These are phyloP conservation scores for Syzygium jambos DNA, from an alignment of 345 rosid genomes.

Conservation along the genomic window DNA sequence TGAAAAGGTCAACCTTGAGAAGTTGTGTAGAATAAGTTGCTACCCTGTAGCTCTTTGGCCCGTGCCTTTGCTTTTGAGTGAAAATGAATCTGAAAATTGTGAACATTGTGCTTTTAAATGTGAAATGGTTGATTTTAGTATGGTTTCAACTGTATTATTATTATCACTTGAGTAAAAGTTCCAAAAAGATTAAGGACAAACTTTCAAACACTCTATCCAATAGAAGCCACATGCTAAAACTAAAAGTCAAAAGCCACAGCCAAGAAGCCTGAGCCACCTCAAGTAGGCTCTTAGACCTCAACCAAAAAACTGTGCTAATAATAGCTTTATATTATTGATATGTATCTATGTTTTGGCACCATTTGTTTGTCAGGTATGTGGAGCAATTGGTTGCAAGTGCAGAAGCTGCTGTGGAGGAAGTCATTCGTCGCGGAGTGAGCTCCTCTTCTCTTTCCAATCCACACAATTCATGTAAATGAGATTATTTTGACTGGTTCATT, in stretches of 20 bases:
- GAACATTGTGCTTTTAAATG: background rate
- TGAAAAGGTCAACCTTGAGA: background rate
- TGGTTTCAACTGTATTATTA: background rate
- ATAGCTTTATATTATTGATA: background rate
- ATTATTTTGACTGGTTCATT: constrained; percentile 2
- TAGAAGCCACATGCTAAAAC: background rate
- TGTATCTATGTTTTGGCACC: background rate
- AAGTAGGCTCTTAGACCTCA: background rate
- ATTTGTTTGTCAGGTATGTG: constrained; percentile 49
- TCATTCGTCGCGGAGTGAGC: constrained; percentile 77
- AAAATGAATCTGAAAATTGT: background rate
- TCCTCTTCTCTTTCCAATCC: background rate
- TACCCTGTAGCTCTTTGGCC: background rate
- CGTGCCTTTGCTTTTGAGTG: background rate
- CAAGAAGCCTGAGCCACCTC: background rate
- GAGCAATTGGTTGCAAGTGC: constrained; percentile 96
- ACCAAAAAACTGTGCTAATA: background rate
- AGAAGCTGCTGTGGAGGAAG: constrained; percentile 99
- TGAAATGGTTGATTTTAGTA: background rate
- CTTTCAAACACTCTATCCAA: background rate
- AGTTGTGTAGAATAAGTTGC: background rate
- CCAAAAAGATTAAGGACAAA: background rate
- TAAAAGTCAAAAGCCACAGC: background rate
- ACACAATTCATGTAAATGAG: background rate
- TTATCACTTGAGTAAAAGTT: background rate